Evolutionary conservation across 1,284 basidiomycete genomes (phyloP).

Genomic region (Trametes sp.): DNA sequence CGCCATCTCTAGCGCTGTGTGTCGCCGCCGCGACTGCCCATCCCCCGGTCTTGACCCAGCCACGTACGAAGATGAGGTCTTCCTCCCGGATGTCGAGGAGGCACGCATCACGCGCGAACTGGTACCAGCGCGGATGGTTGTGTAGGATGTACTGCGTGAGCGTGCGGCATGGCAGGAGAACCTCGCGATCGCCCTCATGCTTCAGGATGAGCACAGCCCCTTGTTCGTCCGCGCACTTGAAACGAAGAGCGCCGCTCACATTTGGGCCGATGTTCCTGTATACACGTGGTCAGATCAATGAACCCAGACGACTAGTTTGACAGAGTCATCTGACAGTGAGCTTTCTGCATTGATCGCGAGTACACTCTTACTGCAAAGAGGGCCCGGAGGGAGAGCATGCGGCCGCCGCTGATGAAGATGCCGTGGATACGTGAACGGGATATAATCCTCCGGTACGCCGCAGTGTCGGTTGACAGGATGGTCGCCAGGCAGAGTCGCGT

Average conservation of each 20-base stretch:
- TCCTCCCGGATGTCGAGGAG: slow-evolving; percentile 26
- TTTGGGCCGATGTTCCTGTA: neutral
- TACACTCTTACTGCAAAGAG: slow-evolving; percentile 23
- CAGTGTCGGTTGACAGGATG: slow-evolving; percentile 31
- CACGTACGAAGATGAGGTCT: slow-evolving; percentile 32
- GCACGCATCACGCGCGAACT: slow-evolving; percentile 22
- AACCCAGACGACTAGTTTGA: too few relatives aligned
- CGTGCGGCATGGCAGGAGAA: slow-evolving; percentile 4
- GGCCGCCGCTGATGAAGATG: neutral
- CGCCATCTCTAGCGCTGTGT: slow-evolving; percentile 19
- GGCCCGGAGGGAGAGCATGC: neutral
- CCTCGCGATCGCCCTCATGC: slow-evolving; percentile 20
- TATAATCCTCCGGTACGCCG: slow-evolving; percentile 31
- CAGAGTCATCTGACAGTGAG: neutral
- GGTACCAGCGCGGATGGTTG: slow-evolving; percentile 29
- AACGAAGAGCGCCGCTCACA: neutral
- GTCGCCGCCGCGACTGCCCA: slow-evolving; percentile 36
- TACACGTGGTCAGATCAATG: too few relatives aligned
- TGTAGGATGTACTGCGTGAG: slow-evolving; percentile 6
- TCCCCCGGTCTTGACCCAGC: slow-evolving; percentile 31
- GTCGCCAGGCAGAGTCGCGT: slow-evolving; percentile 34
- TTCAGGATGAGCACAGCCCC: slow-evolving; percentile 33
- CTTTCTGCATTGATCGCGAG: neutral
- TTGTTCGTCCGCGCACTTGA: slow-evolving; percentile 24
- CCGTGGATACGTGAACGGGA: slow-evolving; percentile 13